Conservation (phyloP, 352 stramenopile genomes). For the Globisporangium lucens region DNA sequence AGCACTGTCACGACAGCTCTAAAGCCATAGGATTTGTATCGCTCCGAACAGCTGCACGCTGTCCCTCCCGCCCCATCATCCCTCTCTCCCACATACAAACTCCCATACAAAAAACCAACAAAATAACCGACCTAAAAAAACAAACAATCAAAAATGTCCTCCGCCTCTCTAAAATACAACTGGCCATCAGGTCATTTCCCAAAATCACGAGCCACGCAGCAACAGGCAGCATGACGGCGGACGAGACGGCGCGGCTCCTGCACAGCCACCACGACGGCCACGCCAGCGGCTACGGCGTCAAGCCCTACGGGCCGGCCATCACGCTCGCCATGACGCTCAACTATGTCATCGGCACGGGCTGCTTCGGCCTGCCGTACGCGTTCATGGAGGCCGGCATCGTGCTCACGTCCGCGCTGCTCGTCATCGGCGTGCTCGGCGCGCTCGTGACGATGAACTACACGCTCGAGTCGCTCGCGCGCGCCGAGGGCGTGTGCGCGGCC, state of each 20-base stretch:
- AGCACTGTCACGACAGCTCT: background rate
- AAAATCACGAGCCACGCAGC: background rate
- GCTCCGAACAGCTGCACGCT: background rate
- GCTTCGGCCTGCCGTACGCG: slow-evolving; percentile 78
- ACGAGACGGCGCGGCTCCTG: slow-evolving; percentile 29
- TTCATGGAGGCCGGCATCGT: slow-evolving; percentile 72
- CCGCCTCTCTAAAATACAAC: slow-evolving; percentile 2
- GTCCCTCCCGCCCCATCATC: background rate
- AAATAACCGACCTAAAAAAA: background rate
- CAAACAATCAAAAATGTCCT: background rate
- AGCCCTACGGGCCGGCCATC: slow-evolving; percentile 65
- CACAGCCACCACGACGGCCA: slow-evolving; percentile 16
- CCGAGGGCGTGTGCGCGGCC: slow-evolving; percentile 68
- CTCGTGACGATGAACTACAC: slow-evolving; percentile 89
- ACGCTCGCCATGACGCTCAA: slow-evolving; percentile 83
- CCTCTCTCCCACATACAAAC: slow-evolving; percentile 11
- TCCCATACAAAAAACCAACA: slow-evolving; percentile 4
- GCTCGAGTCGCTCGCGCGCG: slow-evolving; percentile 72
- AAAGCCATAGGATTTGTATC: slow-evolving; percentile 6
- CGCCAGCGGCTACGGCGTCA: slow-evolving; percentile 33
- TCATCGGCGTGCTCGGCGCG: slow-evolving; percentile 57
- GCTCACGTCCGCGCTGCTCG: slow-evolving; percentile 56
- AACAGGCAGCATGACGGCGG: slow-evolving; percentile 9
- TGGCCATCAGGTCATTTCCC: background rate
- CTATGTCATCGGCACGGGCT: slow-evolving; percentile 85